These are phyloP conservation scores for Curvularia spicifera DNA, from an alignment of 2,329 filamentous ascomycete species.

Conservation along the genomic window DNA sequence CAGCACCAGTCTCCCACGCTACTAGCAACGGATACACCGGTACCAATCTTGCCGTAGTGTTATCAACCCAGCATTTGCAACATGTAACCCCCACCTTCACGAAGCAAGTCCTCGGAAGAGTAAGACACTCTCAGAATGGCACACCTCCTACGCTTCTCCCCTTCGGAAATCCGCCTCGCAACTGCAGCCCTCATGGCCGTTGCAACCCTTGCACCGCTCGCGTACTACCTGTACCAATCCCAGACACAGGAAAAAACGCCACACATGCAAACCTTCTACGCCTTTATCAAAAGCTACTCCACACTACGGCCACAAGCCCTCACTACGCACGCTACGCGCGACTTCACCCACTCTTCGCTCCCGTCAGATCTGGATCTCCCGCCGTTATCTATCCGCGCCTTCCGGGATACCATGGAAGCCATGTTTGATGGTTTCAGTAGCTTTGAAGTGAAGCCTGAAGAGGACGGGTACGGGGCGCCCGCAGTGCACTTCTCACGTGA, in stretches of 20 bases:
- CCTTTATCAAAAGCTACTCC: constrained; percentile 50
- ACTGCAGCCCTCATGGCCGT: constrained; percentile 28
- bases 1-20: constrained; percentile 6
- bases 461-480: constrained; percentile 41
- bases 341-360: constrained; percentile 52
- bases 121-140: constrained; percentile 17
- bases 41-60: neutral
- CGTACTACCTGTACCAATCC: constrained; percentile 24
- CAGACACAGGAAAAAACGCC: constrained; percentile 23
- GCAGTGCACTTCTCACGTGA: constrained; percentile 28
- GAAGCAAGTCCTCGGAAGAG: neutral
- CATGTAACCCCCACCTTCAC: neutral
- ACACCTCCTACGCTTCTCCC: constrained; percentile 23
- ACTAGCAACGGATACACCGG: neutral
- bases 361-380: constrained; percentile 52
- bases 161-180: constrained; percentile 27
- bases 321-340: constrained; percentile 42
- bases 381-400: constrained; percentile 45
- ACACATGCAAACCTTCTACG: constrained; percentile 39
- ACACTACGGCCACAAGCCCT: constrained; percentile 52
- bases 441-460: constrained; percentile 51
- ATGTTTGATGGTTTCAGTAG: constrained; percentile 53
- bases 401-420: constrained; percentile 49
- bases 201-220: constrained; percentile 19
- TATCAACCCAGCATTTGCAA: neutral